Evolutionary conservation across 805 yeast genomes (phyloP), one percentile per base, ranked within the genome.

Genomic region (Teunomyces pallodes): DNA sequence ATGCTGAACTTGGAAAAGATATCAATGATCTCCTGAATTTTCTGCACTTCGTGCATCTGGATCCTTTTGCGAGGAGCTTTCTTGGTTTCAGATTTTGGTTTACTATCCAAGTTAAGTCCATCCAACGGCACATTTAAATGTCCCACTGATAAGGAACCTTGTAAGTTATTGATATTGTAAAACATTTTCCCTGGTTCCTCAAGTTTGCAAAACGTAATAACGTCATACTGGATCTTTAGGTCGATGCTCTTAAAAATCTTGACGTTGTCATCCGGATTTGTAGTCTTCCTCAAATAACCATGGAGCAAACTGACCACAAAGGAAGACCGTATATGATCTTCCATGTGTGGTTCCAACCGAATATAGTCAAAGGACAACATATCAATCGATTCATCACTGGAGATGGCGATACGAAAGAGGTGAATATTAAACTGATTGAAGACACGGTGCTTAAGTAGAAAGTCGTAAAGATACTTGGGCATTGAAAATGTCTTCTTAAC

Each of bases 221-320:
- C 53, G 49, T 63, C 61, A 43, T 59, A 60, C 10, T 43, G 38
- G 7, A 66, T 35, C 2, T 46, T 49, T 8, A 67, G 48, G 42
- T 65, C 69, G 10, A 64, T 36, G 41, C 59, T 62, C 44, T 69
- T 48, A 52, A 62, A 61, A 9, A 66, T 51, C 31, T 54, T 52
- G 24, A 54, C 47, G 17, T 53, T 51, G 17, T 52, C 55, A 10
- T 52, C 49, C 1, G 54, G 9, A 17, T 39, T 17, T 4, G 42
- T 47, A 4, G 38, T 28, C 9, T 55, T 58, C 16, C 54, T 56
- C 10, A 66, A 32, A 32, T 46, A 51, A 24, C 69, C 69, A 47
- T 63, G 59, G 42, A 56, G 48, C 4, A 59, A 14, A 9, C 57
- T 50, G 9, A 62, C 14, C 3, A 52, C 51, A 16, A 61, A 45